Evolutionary conservation across 2,329 filamentous ascomycete genomes (phyloP), one percentile per base, ranked within the genome.

Genomic region (Colletotrichum cereale): DNA sequence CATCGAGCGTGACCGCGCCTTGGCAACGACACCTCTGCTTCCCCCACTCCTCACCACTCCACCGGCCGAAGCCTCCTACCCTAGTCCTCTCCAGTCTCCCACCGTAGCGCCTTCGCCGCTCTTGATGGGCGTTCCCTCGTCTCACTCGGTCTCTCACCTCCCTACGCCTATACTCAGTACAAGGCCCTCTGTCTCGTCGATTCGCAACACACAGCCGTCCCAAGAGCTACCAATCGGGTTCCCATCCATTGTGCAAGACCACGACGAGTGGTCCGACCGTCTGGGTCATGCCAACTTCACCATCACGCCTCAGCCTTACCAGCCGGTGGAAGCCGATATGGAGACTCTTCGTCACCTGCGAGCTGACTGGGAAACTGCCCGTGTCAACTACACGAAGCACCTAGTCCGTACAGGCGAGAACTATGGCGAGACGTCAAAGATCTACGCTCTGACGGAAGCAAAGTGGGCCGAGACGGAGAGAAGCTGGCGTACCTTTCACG

Each of bases 241-340:
- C 21, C 89, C 91, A 5, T 87, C 89, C 5, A 89, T 95, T 73
- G 84, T 91, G 40, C 89, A 92, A 66, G 89, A 90, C 7, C 86
- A 91, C 61, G 94, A 97, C 79, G 90, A 92, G 75, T 98, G 96
- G 96, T 92, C 93, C 1, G 89, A 92, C 77, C 90, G 90, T 67
- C 89, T 98, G 18, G 96, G 96, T 36, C 95, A 98, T 79, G 95
- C 95, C 74, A 97, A 98, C 83, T 98, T 97, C 80, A 95, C 89
- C 76, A 97, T 98, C 75, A 84, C 89, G 29, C 95, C 95, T 0
- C 89, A 91, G 79, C 96, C 95, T 0, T 97, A 97, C 78, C 81
- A 89, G 11, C 92, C 94, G 0, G 87, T 90, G 21, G 78, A 79
- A 3, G 89, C 89, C 73, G 90, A 92, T 74, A 78, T 91, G 12